A percentile compares a stretch with the other conserved stretches of the same genome.
Conservation (phyloP, 2,329 filamentous ascomycete genomes). For the Hortaea werneckii region DNA sequence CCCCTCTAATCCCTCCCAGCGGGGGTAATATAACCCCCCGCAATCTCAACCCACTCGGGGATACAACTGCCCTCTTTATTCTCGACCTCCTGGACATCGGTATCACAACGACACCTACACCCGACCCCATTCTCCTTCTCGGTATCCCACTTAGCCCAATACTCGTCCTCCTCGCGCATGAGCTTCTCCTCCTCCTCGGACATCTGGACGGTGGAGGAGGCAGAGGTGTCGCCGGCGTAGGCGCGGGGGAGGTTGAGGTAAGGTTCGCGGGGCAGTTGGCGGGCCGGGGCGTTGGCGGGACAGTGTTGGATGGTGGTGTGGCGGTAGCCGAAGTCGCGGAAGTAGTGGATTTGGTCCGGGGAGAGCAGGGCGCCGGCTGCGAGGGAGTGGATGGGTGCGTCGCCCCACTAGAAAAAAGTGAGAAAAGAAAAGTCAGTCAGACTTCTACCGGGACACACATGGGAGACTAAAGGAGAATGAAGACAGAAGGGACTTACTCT, state of each 20-base stretch:
- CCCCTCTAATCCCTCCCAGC: not conserved
- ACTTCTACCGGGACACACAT: not conserved
- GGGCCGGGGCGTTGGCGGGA: slow-evolving; percentile 83
- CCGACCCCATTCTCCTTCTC: slow-evolving; percentile 94
- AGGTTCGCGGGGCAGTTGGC: slow-evolving; percentile 70
- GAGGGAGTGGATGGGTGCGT: slow-evolving; percentile 95
- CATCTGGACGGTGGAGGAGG: slow-evolving; percentile 16
- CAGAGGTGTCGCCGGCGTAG: slow-evolving; percentile 1
- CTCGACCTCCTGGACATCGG: slow-evolving; percentile 94
- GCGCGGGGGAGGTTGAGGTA: slow-evolving; percentile 43
- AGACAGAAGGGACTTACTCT: slow-evolving; percentile 48
- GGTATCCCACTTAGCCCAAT: slow-evolving; percentile 82
- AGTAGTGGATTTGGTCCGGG: slow-evolving; percentile 86
- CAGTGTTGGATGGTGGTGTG: slow-evolving; percentile 99
- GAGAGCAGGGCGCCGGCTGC: slow-evolving; percentile 80
- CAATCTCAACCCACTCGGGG: slow-evolving; percentile 93
- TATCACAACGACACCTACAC: slow-evolving; percentile 92
- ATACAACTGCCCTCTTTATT: slow-evolving; percentile 94
- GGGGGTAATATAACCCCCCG: slow-evolving; percentile 64
- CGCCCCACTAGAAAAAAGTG: slow-evolving; percentile 66
- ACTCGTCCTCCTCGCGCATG: slow-evolving; percentile 84
- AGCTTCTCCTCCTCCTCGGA: slow-evolving; percentile 43
- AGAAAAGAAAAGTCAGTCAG: slow-evolving; percentile 26
- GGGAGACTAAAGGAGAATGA: not conserved
- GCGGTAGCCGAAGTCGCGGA: slow-evolving; percentile 95